These are phyloP conservation scores for Pavlovales sp. DNA, from an alignment of 208 protist species.

Conservation along the genomic window DNA sequence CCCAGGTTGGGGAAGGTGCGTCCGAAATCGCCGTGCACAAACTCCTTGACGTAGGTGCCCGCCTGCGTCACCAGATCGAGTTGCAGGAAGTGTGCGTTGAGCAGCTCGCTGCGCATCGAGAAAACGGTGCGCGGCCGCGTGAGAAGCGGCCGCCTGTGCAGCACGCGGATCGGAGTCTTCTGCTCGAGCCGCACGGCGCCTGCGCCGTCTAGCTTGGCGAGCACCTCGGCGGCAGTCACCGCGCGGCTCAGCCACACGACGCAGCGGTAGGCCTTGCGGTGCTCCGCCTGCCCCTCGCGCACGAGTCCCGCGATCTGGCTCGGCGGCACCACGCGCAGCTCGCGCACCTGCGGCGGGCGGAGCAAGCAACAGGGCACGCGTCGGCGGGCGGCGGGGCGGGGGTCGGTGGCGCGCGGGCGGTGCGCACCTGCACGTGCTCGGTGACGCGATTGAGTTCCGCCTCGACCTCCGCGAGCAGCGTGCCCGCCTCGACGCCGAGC, in stretches of 20 bases:
- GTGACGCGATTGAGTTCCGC: neutral
- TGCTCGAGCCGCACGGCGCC: conserved; percentile 27
- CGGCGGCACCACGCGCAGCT: neutral
- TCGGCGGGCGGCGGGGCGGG: neutral
- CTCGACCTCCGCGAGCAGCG: neutral
- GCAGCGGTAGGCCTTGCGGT: conserved; percentile 38
- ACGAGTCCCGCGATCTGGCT: neutral
- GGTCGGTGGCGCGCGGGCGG: neutral
- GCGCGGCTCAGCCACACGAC: conserved; percentile 29
- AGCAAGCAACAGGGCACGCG: too few relatives aligned
- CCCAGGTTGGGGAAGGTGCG: conserved; percentile 80
- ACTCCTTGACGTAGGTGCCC: conserved; percentile 97
- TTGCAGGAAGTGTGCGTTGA: conserved; percentile 75
- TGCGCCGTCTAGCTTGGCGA: neutral
- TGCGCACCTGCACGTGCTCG: neutral
- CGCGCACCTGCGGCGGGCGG: neutral
- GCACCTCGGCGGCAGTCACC: conserved; percentile 10
- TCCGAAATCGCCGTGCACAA: conserved; percentile 91
- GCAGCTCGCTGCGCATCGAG: conserved; percentile 61
- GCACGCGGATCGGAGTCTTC: conserved; percentile 82
- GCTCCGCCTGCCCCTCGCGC: conserved; percentile 7
- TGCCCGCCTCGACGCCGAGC: neutral
- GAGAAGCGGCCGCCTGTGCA: conserved; percentile 83
- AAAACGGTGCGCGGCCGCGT: conserved; percentile 75
- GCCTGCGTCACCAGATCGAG: conserved; percentile 82